A percentile compares a stretch with the other conserved stretches of the same genome.
phyloP scores from a whole-genome alignment of 352 stramenopile species.

The Blastocystis sp. region DNA sequence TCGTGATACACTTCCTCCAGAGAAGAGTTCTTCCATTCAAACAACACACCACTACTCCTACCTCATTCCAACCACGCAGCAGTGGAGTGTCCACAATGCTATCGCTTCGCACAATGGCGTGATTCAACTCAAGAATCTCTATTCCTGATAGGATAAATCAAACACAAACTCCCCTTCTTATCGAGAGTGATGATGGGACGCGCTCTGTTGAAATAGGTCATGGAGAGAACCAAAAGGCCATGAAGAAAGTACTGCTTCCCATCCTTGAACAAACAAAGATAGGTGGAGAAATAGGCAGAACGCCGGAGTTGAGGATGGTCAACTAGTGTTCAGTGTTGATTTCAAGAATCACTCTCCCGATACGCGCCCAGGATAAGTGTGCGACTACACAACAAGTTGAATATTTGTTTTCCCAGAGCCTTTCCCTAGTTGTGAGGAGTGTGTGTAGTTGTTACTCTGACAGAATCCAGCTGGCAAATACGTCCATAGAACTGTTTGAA shows the following conservation, averaged over 20 bases:
- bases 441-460: not conserved
- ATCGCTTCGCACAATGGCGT: not conserved
- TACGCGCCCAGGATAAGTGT: constrained; percentile 14
- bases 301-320: not conserved
- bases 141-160: not conserved
- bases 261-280: not conserved
- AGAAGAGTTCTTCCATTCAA: not conserved
- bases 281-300: constrained; percentile 15
- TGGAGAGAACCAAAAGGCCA: constrained; percentile 4
- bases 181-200: not conserved
- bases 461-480: not conserved
- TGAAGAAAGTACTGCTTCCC: constrained; percentile 17
- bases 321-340: constrained; percentile 1
- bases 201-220: not conserved
- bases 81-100: not conserved
- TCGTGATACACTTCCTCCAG: not conserved
- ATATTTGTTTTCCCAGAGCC: constrained; percentile 7
- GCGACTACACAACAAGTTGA: constrained; percentile 12
- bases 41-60: not conserved
- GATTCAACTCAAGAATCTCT: constrained; percentile 25
- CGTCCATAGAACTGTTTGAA: constrained; percentile 36
- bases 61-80: not conserved
- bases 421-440: not conserved
- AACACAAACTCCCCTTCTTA: constrained; percentile 2
- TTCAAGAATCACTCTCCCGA: constrained; percentile 1